A percentile compares a stretch with the other conserved stretches of the same genome.
phyloP scores from a whole-genome alignment of 2,329 filamentous ascomycete species.

The Fonsecaea multimorphosa region DNA sequence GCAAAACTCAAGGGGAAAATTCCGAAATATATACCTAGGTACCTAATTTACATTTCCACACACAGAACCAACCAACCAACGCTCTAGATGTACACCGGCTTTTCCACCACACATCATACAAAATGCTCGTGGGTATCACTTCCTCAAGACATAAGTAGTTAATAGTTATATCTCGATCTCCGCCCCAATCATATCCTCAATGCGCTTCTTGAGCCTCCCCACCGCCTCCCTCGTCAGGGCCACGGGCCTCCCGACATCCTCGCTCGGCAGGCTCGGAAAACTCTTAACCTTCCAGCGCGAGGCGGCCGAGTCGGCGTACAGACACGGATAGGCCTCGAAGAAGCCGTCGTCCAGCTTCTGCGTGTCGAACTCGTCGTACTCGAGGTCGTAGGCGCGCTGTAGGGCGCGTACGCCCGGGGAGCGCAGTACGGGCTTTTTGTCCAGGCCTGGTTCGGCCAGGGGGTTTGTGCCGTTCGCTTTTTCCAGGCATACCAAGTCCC shows the following conservation, averaged over 20 bases:
- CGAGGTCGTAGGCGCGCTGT: slow-evolving; percentile 79
- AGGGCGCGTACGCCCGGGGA: slow-evolving; percentile 55
- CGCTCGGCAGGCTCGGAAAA: slow-evolving; percentile 4
- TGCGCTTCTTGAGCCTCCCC: slow-evolving; percentile 17
- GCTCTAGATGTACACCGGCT: too few species aligned
- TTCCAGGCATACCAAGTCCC: slow-evolving; percentile 28
- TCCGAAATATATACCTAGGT: too few species aligned
- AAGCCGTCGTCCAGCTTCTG: slow-evolving; percentile 54
- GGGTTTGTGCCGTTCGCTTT: slow-evolving; percentile 6
- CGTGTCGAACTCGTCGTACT: slow-evolving; percentile 87
- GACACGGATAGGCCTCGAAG: slow-evolving; percentile 26
- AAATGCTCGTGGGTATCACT: neutral
- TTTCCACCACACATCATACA: neutral
- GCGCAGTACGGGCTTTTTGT: slow-evolving; percentile 12
- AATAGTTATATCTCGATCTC: slow-evolving; percentile 10
- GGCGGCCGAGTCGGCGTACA: slow-evolving; percentile 23
- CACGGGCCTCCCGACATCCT: slow-evolving; percentile 20
- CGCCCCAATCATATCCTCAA: slow-evolving; percentile 13
- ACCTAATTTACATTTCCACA: neutral
- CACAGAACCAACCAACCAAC: too few species aligned
- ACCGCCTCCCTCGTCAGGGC: slow-evolving; percentile 14
- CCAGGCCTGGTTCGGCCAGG: slow-evolving; percentile 1
- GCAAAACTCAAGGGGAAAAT: too few species aligned
- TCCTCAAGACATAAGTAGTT: neutral
- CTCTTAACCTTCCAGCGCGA: slow-evolving; percentile 22